A percentile compares a stretch with the other conserved stretches of the same genome.
phyloP scores from a whole-genome alignment of 164 flowering plant genomes.

The Vitis labrusca region DNA sequence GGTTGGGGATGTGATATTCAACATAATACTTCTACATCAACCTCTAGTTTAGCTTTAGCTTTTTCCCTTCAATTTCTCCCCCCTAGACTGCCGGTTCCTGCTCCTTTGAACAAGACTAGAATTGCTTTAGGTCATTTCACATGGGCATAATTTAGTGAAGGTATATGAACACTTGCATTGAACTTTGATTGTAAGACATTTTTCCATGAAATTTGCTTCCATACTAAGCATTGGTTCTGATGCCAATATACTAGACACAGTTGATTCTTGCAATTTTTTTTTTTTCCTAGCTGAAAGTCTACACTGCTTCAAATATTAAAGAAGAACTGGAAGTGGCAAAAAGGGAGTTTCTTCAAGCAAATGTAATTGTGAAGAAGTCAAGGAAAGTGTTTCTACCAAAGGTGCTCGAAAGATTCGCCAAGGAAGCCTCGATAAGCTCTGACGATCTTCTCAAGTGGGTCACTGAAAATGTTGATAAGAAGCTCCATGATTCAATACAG shows the following conservation, averaged over 20 bases:
- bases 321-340: conserved; percentile 72
- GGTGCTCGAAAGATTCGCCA: conserved; percentile 66
- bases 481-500: conserved; percentile 61
- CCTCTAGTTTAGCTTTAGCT: no score
- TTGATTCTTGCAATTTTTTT: neutral
- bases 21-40: no score
- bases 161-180: neutral
- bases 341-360: conserved; percentile 71
- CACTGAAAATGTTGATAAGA: conserved; percentile 56
- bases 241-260: neutral
- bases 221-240: neutral
- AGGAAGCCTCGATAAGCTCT: conserved; percentile 49
- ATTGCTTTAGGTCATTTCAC: no score
- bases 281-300: conserved; percentile 62
- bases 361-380: conserved; percentile 69
- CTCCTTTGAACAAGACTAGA: no score
- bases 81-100: no score
- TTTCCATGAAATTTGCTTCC: neutral
- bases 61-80: no score
- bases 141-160: no score
- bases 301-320: conserved; percentile 58
- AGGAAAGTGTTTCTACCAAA: conserved; percentile 71
- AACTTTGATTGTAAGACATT: neutral
- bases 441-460: conserved; percentile 71
- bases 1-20: no score